Evolutionary conservation across 495 filamentous ascomycete species (phyloP).

Genomic region (Hypoxylon subgilvum): DNA sequence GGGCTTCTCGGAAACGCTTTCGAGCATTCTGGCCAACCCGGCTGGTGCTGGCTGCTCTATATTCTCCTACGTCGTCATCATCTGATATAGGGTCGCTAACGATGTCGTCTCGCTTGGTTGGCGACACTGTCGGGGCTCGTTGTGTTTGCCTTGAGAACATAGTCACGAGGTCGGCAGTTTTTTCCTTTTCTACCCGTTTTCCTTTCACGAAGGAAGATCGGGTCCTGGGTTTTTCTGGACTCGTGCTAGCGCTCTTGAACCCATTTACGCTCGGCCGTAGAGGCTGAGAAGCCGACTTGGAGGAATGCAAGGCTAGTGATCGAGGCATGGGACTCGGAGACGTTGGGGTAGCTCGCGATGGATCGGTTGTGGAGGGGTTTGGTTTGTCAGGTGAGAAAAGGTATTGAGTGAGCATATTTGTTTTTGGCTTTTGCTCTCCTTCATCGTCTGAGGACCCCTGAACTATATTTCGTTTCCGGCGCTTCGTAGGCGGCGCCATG

Average conservation of each 20-base stretch:
- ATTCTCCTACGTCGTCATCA: slow-evolving; percentile 53
- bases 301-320: slow-evolving; percentile 23
- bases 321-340: slow-evolving; percentile 47
- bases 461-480: slow-evolving; percentile 56
- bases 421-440: slow-evolving; percentile 37
- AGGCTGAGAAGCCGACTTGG: slow-evolving; percentile 25
- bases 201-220: slow-evolving; percentile 33
- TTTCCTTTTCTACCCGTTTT: slow-evolving; percentile 49
- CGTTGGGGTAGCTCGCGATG: slow-evolving; percentile 20
- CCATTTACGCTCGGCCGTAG: slow-evolving; percentile 19
- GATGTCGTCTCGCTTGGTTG: slow-evolving; percentile 52
- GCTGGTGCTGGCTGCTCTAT: slow-evolving; percentile 49
- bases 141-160: slow-evolving; percentile 62
- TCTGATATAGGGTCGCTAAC: slow-evolving; percentile 59
- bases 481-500: slow-evolving; percentile 64
- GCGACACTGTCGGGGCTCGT: slow-evolving; percentile 38
- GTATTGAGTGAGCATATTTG: slow-evolving; percentile 51
- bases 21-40: slow-evolving; percentile 53
- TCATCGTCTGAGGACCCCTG: slow-evolving; percentile 44
- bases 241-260: slow-evolving; percentile 54
- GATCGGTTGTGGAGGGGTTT: slow-evolving; percentile 6
- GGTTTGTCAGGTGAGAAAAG: slow-evolving; percentile 49
- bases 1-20: slow-evolving; percentile 48
- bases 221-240: slow-evolving; percentile 56
- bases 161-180: slow-evolving; percentile 55